These are phyloP conservation scores for Monilinia laxa DNA, from an alignment of 2,329 filamentous ascomycete species.

Conservation along the genomic window DNA sequence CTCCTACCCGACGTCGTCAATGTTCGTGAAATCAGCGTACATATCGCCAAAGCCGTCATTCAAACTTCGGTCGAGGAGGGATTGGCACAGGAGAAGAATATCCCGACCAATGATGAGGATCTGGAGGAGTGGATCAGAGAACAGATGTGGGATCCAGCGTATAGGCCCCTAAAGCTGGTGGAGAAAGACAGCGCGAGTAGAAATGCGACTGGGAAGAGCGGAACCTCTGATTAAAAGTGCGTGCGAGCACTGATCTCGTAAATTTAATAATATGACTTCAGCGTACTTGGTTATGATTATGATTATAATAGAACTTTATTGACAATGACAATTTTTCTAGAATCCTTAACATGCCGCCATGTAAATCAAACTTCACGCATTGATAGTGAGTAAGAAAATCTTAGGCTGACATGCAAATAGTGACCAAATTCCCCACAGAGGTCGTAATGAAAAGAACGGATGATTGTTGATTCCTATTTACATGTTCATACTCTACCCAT, in stretches of 20 bases:
- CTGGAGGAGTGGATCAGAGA: constrained; percentile 62
- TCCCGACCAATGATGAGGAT: constrained; percentile 51
- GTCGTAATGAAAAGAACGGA: too few relatives aligned
- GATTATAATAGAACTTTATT: too few relatives aligned
- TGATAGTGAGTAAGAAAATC: too few relatives aligned
- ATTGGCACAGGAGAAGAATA: constrained; percentile 61
- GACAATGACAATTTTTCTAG: too few relatives aligned
- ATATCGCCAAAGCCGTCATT: constrained; percentile 75
- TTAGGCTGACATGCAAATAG: too few relatives aligned
- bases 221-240: constrained; percentile 41
- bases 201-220: constrained; percentile 59
- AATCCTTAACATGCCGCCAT: too few relatives aligned
- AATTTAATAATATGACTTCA: not conserved
- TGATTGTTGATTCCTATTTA: too few relatives aligned
- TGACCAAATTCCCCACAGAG: too few relatives aligned
- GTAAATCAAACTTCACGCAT: too few relatives aligned
- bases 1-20: constrained; percentile 74
- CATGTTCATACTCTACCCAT: too few relatives aligned
- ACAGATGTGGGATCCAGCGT: constrained; percentile 78
- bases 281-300: too few relatives aligned
- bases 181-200: constrained; percentile 51
- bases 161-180: constrained; percentile 62
- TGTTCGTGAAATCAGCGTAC: constrained; percentile 73
- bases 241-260: not conserved
- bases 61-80: constrained; percentile 67